These are phyloP conservation scores for Ascochyta koolunga DNA, from an alignment of 2,329 filamentous ascomycete genomes.

Conservation along the genomic window DNA sequence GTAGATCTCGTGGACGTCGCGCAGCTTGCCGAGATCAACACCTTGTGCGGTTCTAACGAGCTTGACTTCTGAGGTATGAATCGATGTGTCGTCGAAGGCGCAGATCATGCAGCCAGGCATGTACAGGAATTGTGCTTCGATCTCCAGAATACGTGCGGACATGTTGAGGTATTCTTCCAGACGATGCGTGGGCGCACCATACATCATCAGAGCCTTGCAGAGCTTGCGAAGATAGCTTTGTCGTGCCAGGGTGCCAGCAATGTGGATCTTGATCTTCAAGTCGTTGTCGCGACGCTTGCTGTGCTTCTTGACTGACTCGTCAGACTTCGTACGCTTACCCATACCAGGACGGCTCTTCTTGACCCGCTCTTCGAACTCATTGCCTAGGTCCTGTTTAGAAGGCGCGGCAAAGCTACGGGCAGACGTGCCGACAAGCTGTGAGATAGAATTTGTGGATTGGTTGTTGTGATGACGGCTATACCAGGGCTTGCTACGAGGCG, in stretches of 20 bases:
- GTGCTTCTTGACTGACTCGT: conserved; percentile 46
- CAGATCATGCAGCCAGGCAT: conserved; percentile 94
- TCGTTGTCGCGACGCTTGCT: conserved; percentile 54
- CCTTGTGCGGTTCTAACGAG: conserved; percentile 72
- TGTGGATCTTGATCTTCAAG: conserved; percentile 65
- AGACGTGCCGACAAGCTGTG: conserved; percentile 53
- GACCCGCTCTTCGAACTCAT: conserved; percentile 51
- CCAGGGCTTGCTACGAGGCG: conserved; percentile 49
- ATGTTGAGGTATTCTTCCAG: conserved; percentile 91
- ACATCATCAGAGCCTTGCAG: conserved; percentile 85
- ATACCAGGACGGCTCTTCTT: conserved; percentile 47
- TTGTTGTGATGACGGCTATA: conserved; percentile 42
- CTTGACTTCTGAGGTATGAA: conserved; percentile 81
- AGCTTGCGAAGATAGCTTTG: conserved; percentile 85
- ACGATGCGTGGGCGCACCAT: conserved; percentile 87
- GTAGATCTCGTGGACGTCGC: conserved; percentile 78
- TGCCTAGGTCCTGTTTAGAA: conserved; percentile 48
- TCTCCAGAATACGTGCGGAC: conserved; percentile 86
- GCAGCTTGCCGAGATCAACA: conserved; percentile 74
- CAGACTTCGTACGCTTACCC: conserved; percentile 46
- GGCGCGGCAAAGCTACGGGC: conserved; percentile 51
- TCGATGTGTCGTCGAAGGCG: conserved; percentile 77
- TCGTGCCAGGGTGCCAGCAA: conserved; percentile 73
- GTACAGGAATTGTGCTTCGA: conserved; percentile 88
- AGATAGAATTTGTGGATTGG: conserved; percentile 51